Percentiles rank a stretch among this genome's conserved stretches.
Conservation (phyloP, 1,284 basidiomycete genomes). For the Cryptococcus sp. region DNA sequence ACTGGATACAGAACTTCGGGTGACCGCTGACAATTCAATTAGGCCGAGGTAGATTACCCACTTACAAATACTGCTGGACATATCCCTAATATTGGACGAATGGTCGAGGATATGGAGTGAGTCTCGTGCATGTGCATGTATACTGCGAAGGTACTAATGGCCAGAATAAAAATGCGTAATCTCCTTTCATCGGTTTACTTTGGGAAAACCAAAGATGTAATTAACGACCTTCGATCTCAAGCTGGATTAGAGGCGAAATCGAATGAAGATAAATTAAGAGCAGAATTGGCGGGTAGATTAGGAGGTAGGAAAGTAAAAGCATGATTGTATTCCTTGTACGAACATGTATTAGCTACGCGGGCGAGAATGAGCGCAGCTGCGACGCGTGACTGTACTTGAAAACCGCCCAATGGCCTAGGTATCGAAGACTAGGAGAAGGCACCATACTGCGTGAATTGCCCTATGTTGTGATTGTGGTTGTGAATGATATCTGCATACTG, state of each 20-base stretch:
- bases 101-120: conserved; percentile 95
- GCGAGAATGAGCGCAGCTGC: no score
- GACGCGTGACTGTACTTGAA: no score
- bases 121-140: conserved; percentile 9
- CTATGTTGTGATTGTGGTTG: no score
- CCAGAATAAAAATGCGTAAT: conserved; percentile 86
- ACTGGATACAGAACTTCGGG: no score
- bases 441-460: no score
- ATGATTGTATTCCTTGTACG: no score
- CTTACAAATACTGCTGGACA: conserved; percentile 73
- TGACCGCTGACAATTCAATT: conserved; percentile 1
- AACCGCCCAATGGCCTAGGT: no score
- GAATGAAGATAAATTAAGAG: conserved; percentile 79
- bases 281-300: conserved; percentile 73
- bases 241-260: conserved; percentile 79
- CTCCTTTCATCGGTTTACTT: conserved; percentile 96
- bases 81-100: conserved; percentile 83
- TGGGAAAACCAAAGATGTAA: conserved; percentile 93
- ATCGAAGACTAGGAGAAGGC: no score
- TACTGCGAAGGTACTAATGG: conserved; percentile 4
- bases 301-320: conserved; percentile 29
- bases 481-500: no score
- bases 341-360: no score
- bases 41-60: conserved; percentile 83
- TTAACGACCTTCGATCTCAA: conserved; percentile 81